Base-by-base conservation (phyloP, 148 eudicot species). In the Silene conica region DNA sequence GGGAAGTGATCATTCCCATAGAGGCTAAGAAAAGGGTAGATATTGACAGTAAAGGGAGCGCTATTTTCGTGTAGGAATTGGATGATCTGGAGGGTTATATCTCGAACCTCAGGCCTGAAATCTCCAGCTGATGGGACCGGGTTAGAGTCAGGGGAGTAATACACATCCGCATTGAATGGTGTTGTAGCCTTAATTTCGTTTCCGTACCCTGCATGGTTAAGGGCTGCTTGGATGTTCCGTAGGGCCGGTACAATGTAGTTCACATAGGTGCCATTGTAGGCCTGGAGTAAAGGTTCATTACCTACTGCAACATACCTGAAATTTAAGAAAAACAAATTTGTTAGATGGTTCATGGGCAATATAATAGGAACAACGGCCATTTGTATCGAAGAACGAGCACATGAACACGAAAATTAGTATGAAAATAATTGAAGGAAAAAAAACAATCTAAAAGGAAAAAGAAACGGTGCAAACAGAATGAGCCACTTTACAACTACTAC, bases 231-330 rank as follows among this genome's bases (percentile, higher is more conserved):
- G 26, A 96, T 75, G 84, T 96, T 92, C 41, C 76, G 77, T 2
- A 96, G 80, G 61, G 97, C 99, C 9, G 99, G 99, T 45, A 90
- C 81, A 31, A 89, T 90, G 80, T 65, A 74, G 2, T 82, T 84
- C 13, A 87, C 73, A 68, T 86, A 96, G 5, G 88, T 84, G 26
- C 86, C 86, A 75, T 92, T 96, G 85, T 96, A 92, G 63, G 91
- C 80, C 72, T 63, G 77, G 0, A 96, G 91, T 20, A 92, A 87
- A 0, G 99, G 99, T 45, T 96, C 99, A 71, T 92, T 96, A 18
- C 99, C 99, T 25, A 96, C 99, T n/a, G 97, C 99, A 57, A 96
- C 96, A 78, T 96, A 92, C 83, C 97, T 92, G 85, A 64, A 82
- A 73, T 75, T 65, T 25, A 64, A 4, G 57, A 52, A n/a, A 70